Conservation (phyloP, 306 rosid species). For the Gastrolobium villosum region DNA sequence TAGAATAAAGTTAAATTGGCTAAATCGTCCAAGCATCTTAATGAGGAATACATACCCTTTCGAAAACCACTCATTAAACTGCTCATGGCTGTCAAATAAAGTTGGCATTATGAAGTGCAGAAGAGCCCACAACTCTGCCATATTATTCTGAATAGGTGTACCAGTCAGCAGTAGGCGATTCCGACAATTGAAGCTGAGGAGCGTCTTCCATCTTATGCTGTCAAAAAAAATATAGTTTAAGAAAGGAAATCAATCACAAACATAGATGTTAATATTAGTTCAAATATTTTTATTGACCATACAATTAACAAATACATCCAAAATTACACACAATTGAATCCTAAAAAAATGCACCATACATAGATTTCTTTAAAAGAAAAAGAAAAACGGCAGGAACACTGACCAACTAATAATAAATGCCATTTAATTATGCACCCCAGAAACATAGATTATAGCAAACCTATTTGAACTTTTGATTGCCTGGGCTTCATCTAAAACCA, state of each 20-base stretch:
- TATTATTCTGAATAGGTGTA: slow-evolving; percentile 96
- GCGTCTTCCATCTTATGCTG: slow-evolving; percentile 99
- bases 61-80: slow-evolving; percentile 99
- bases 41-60: slow-evolving; percentile 77
- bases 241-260: slow-evolving; percentile 21
- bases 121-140: slow-evolving; percentile 99
- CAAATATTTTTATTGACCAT: slow-evolving; percentile 36
- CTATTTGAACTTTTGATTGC: slow-evolving; percentile 96
- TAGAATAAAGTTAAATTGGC: slow-evolving; percentile 34
- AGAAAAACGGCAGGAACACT: slow-evolving; percentile 32
- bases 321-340: slow-evolving; percentile 32
- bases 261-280: slow-evolving; percentile 21
- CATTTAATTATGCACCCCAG: slow-evolving; percentile 30
- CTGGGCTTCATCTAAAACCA: slow-evolving; percentile 99
- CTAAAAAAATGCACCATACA: slow-evolving; percentile 26
- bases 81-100: slow-evolving; percentile 97
- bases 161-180: slow-evolving; percentile 95
- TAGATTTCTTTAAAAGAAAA: background rate
- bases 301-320: slow-evolving; percentile 6
- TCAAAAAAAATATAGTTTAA: slow-evolving; percentile 35
- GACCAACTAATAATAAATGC: slow-evolving; percentile 17
- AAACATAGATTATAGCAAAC: slow-evolving; percentile 54
- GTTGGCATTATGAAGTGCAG: slow-evolving; percentile 99
- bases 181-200: slow-evolving; percentile 97
- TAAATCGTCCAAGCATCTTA: slow-evolving; percentile 32